A percentile compares a stretch with the other conserved stretches of the same genome.
phyloP scores from a whole-genome alignment of 768 basidiomycete species.

The Lentinula guzmanii region DNA sequence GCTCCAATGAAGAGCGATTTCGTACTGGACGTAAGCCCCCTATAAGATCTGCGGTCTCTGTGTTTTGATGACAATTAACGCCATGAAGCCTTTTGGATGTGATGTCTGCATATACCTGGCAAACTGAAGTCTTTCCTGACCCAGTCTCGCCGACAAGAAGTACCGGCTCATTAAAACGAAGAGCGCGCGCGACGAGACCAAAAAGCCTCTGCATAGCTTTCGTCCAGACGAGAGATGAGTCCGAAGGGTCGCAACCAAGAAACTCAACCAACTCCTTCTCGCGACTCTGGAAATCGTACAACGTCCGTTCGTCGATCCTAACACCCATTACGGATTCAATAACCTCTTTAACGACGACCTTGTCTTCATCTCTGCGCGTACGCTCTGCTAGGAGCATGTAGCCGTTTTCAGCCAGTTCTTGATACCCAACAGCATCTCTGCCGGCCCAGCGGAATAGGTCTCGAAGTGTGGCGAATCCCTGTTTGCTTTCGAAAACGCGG shows the following conservation, averaged over 20 bases:
- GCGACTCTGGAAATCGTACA: conserved; percentile 57
- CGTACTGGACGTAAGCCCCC: conserved; percentile 89
- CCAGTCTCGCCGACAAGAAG: conserved; percentile 96
- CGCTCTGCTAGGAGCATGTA: conserved; percentile 97
- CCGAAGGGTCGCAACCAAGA: conserved; percentile 50
- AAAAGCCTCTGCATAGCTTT: conserved; percentile 88
- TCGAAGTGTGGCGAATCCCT: conserved; percentile 93
- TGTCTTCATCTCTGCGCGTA: conserved; percentile 79
- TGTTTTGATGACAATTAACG: conserved; percentile 96
- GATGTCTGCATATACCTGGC: conserved; percentile 79
- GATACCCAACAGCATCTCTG: conserved; percentile 81
- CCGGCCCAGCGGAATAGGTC: conserved; percentile 98
- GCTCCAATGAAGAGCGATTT: conserved; percentile 55
- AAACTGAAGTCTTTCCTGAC: conserved; percentile 95
- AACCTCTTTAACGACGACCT: conserved; percentile 83
- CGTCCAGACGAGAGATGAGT: conserved; percentile 80
- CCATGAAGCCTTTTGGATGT: conserved; percentile 54
- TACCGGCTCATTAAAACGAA: conserved; percentile 90
- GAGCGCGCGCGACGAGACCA: conserved; percentile 74
- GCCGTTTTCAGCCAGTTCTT: conserved; percentile 91
- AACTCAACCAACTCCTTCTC: conserved; percentile 34
- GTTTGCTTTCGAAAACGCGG: conserved; percentile 95
- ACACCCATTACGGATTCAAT: conserved; percentile 89
- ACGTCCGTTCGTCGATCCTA: conserved; percentile 58
- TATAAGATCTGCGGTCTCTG: conserved; percentile 94